Percentiles rank a stretch among this genome's conserved stretches.
These are phyloP conservation scores for Leccinum pallidistipes DNA, from an alignment of 1,284 basidiomycete genomes.

Conservation along the genomic window DNA sequence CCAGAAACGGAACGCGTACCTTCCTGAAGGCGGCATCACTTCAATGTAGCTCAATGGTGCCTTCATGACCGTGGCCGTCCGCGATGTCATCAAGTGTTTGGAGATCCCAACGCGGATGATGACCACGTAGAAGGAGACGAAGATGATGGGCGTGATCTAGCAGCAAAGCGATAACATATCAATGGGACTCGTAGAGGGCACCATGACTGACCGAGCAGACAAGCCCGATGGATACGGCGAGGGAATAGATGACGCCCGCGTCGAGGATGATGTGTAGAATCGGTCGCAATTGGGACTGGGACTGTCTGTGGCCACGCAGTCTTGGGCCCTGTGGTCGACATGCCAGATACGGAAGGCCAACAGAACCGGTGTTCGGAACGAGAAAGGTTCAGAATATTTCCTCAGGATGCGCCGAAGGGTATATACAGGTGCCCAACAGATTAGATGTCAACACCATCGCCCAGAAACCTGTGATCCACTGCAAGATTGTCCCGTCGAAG, in stretches of 20 bases:
- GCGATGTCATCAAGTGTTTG: not conserved
- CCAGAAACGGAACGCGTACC: no score
- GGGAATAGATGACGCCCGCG: not conserved
- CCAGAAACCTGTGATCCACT: not conserved
- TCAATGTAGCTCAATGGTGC: no score
- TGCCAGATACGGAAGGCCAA: not conserved
- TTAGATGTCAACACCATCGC: not conserved
- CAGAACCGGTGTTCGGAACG: not conserved
- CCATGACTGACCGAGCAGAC: not conserved
- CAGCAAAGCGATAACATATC: not conserved
- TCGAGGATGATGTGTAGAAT: constrained; percentile 1
- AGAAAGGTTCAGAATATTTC: not conserved
- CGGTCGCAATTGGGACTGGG: not conserved
- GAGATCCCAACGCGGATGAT: not conserved
- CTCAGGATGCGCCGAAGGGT: not conserved
- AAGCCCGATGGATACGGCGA: not conserved
- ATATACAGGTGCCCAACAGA: not conserved
- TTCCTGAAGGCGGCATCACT: no score
- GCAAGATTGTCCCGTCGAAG: not conserved
- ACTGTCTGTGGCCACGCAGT: not conserved
- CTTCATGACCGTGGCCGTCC: no score
- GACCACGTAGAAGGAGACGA: constrained; percentile 1
- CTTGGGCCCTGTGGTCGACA: not conserved
- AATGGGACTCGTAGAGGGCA: not conserved
- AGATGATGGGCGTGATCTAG: not conserved